These are phyloP conservation scores for Arxiozyma heterogenica DNA, from an alignment of 1,139 yeast species.

Conservation along the genomic window DNA sequence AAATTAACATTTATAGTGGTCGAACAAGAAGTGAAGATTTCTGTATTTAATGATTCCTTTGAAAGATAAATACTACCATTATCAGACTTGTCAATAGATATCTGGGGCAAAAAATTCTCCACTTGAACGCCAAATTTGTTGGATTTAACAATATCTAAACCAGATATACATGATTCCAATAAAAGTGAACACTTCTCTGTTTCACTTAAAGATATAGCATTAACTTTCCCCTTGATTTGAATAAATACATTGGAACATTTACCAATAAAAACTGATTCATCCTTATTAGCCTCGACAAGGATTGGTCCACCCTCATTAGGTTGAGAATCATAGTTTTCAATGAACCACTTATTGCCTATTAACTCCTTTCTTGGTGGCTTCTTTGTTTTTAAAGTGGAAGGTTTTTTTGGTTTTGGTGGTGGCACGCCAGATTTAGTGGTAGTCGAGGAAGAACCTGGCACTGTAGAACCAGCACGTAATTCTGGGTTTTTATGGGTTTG, in stretches of 20 bases:
- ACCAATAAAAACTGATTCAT: conserved; percentile 84
- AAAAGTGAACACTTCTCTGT: conserved; percentile 67
- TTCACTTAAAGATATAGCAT: conserved; percentile 73
- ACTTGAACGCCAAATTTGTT: conserved; percentile 78
- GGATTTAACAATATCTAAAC: conserved; percentile 80
- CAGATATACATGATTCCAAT: conserved; percentile 76
- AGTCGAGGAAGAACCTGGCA: conserved; percentile 29
- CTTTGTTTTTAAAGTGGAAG: conserved; percentile 46
- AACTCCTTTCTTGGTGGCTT: conserved; percentile 71
- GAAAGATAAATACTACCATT: conserved; percentile 77
- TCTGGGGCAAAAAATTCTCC: conserved; percentile 67
- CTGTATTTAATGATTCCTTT: conserved; percentile 57
- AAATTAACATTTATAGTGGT: conserved; percentile 78
- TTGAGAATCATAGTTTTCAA: conserved; percentile 64
- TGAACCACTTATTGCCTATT: conserved; percentile 79
- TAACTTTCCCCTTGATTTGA: conserved; percentile 84
- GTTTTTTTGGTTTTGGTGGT: conserved; percentile 59
- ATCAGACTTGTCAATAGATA: conserved; percentile 81
- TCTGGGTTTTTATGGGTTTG: conserved; percentile 93
- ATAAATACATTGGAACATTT: conserved; percentile 65
- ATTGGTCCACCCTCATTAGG: conserved; percentile 38
- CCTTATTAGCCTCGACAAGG: conserved; percentile 68
- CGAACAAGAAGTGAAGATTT: conserved; percentile 73
- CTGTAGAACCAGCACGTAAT: conserved; percentile 44
- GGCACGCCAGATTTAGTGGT: conserved; percentile 35